These are phyloP conservation scores for Malus sylvestris DNA, from an alignment of 306 rosid genomes.

Conservation along the genomic window DNA sequence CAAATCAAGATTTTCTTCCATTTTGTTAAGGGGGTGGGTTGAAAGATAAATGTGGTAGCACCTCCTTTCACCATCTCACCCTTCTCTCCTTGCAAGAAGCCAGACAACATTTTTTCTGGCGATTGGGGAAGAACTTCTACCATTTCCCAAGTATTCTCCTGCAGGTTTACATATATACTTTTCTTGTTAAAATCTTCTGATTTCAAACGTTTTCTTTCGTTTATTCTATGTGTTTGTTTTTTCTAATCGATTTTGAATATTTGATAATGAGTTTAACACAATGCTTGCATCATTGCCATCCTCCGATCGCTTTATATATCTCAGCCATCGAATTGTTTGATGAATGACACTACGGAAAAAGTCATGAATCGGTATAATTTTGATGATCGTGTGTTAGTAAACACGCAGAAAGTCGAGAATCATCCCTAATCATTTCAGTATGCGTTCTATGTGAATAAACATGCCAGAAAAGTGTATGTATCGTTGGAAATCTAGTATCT, in stretches of 20 bases:
- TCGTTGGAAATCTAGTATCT: neutral
- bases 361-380: neutral
- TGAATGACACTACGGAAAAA: too few relatives aligned
- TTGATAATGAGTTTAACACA: neutral
- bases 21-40: neutral
- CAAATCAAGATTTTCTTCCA: neutral
- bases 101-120: neutral
- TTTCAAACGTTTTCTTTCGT: neutral
- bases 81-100: constrained; percentile 5
- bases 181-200: neutral
- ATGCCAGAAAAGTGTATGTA: neutral
- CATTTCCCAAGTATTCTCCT: neutral
- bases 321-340: too few relatives aligned
- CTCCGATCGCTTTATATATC: too few relatives aligned
- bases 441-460: too few relatives aligned
- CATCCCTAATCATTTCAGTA: neutral
- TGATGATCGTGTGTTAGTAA: neutral
- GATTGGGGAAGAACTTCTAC: neutral
- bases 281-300: too few relatives aligned
- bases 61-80: constrained; percentile 2
- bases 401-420: neutral
- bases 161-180: neutral
- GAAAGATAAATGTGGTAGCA: neutral
- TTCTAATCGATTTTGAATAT: neutral
- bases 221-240: neutral